Evolutionary conservation across 306 rosid genomes (phyloP), one percentile per base, ranked within the genome.

Genomic region (Cyamopsis tetragonoloba): DNA sequence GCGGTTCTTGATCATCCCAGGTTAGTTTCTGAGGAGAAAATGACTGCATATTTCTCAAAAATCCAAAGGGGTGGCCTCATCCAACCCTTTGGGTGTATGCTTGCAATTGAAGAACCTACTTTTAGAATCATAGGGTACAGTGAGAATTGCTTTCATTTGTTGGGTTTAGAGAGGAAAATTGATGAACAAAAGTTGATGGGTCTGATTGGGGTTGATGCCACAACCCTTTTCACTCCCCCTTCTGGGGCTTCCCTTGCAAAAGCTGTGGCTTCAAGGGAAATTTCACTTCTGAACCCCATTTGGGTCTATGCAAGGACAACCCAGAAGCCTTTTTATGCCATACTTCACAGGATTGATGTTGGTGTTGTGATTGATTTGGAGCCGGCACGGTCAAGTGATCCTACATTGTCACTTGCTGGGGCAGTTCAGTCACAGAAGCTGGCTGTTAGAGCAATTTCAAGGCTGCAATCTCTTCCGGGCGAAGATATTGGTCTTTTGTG

Each of bases 291-390:
- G 34, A 91, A 91, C 71, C 97, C 96, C 0, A 68, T 88, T 64
- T 91, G 88, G 91, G 84, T 91, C 1, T 68, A 78, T 54, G 77
- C 91, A 11, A 76, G 80, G 73, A 71, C 57, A 4, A 77, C 79
- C 56, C 84, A 81, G 82, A 88, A 86, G 79, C 85, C 97, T 23
- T 85, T 88, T 73, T 83, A 86, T 62, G 98, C 96, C 9, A 85
- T 91, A 54, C 20, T 88, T 38, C 98, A 88, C 46, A 76, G 96
- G 61, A 91, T 88, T 80, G 97, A 86, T 68, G 91, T 91, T 35
- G 96, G 95, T 4, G 72, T 83, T 60, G 86, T 91, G 51, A 78
- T 91, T 68, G 96, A 91, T 87, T 86, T 91, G 73, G 97, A 91
- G 82, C 92, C 88, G 26, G 88, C 96, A 3, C 57, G 32, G 67